phyloP scores from a whole-genome alignment of 129 eudicot species.

The Smallanthus sonchifolius region DNA sequence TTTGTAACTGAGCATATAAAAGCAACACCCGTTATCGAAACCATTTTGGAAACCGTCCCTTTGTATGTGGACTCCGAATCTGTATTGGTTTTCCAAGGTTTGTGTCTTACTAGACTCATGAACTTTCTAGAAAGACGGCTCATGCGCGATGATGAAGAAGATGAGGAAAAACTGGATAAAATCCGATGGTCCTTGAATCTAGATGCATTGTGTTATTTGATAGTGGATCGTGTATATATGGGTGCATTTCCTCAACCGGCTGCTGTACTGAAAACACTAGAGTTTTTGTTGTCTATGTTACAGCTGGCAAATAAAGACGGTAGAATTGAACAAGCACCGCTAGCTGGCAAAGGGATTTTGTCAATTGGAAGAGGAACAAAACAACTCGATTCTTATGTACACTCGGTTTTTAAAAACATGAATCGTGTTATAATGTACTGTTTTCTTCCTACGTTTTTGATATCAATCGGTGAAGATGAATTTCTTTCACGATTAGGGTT shows the following conservation, averaged over 20 bases:
- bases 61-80: slow-evolving; percentile 75
- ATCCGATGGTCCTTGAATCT: slow-evolving; percentile 83
- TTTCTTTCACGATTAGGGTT: slow-evolving; percentile 72
- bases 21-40: slow-evolving; percentile 65
- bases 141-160: slow-evolving; percentile 91
- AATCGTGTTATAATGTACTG: slow-evolving; percentile 76
- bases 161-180: slow-evolving; percentile 85
- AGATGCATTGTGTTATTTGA: slow-evolving; percentile 77
- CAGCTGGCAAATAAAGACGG: slow-evolving; percentile 99
- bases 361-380: slow-evolving; percentile 80
- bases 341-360: slow-evolving; percentile 71
- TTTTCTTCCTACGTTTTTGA: slow-evolving; percentile 81
- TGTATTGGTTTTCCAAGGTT: slow-evolving; percentile 86
- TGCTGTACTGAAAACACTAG: slow-evolving; percentile 75
- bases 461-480: slow-evolving; percentile 79
- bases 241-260: slow-evolving; percentile 96
- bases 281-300: slow-evolving; percentile 82
- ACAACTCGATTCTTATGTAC: slow-evolving; percentile 76
- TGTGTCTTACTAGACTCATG: slow-evolving; percentile 88
- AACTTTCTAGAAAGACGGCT: slow-evolving; percentile 95
- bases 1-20: slow-evolving; percentile 77
- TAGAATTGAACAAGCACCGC: slow-evolving; percentile 76
- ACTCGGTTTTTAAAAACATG: slow-evolving; percentile 66
- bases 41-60: slow-evolving; percentile 86
- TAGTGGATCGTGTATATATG: slow-evolving; percentile 95